A percentile compares a stretch with the other conserved stretches of the same genome.
Evolutionary conservation across 1,284 basidiomycete species (phyloP).

Genomic region (Farysia itapuensis): DNA sequence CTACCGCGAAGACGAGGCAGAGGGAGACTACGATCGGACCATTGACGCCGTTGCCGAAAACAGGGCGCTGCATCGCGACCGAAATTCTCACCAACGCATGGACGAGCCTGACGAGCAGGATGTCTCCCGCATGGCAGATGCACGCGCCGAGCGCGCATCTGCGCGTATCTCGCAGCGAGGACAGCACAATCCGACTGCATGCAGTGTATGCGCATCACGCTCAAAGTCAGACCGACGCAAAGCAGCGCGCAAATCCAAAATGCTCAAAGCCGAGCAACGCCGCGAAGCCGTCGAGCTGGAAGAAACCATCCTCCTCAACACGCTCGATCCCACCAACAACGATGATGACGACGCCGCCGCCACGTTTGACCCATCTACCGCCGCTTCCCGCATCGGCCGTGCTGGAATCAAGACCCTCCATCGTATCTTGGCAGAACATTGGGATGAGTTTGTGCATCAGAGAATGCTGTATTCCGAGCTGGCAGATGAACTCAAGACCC

Average conservation of each 20-base stretch:
- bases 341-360: background rate
- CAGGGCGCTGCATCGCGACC: conserved; percentile 1
- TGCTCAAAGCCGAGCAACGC: conserved; percentile 11
- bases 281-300: conserved; percentile 17
- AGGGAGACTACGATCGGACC: conserved; percentile 27
- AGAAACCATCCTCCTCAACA: conserved; percentile 17
- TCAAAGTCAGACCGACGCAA: conserved; percentile 9
- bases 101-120: background rate
- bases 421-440: conserved; percentile 41
- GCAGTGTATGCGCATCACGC: conserved; percentile 26
- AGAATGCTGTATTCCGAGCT: conserved; percentile 52
- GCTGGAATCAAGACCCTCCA: background rate
- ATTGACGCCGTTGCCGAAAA: conserved; percentile 31
- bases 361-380: background rate
- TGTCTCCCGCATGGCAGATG: conserved; percentile 29
- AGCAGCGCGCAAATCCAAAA: conserved; percentile 11
- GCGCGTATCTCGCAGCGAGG: conserved; percentile 3
- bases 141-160: conserved; percentile 11
- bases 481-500: conserved; percentile 53
- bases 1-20: conserved; percentile 1
- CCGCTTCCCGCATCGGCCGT: background rate
- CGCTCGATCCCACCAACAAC: background rate
- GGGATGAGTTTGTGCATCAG: conserved; percentile 55
- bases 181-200: conserved; percentile 14
- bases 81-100: background rate